Evolutionary conservation across 192 early-diverging fungal genomes (phyloP).

Genomic region (Hyaloraphidium curvatum): DNA sequence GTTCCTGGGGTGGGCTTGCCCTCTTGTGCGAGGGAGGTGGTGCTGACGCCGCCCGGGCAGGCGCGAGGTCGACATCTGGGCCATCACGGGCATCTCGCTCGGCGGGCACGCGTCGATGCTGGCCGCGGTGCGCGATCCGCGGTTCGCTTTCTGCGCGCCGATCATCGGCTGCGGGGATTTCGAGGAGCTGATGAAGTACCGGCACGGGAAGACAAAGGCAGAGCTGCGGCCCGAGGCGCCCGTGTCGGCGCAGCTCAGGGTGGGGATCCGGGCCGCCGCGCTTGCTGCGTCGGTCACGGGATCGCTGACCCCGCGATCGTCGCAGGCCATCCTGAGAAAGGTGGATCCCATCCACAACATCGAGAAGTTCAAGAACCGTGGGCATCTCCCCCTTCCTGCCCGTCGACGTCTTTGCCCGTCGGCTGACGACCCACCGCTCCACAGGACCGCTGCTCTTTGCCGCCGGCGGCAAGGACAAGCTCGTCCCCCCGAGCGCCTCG

Average conservation of each 20-base stretch:
- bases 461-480: neutral
- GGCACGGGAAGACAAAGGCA: neutral
- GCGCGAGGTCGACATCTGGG: constrained; percentile 14
- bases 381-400: too few species aligned
- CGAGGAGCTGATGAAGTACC: neutral
- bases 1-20: too few species aligned
- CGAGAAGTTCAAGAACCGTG: neutral
- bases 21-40: too few species aligned
- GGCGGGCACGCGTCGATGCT: constrained; percentile 30
- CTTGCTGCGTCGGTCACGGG: too few species aligned
- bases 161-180: neutral
- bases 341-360: constrained; percentile 1
- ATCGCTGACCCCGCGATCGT: too few species aligned
- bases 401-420: too few species aligned
- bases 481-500: neutral
- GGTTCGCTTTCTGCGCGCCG: neutral
- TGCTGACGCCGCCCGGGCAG: too few species aligned
- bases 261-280: too few species aligned
- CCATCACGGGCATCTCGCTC: constrained; percentile 24
- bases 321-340: neutral
- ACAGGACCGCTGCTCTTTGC: neutral
- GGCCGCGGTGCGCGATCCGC: constrained; percentile 4
- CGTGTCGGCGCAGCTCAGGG: neutral
- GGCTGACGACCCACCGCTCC: too few species aligned
- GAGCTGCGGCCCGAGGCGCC: neutral